Evolutionary conservation across 257 asterid genomes (phyloP).

Genomic region (Salvia hispanica): DNA sequence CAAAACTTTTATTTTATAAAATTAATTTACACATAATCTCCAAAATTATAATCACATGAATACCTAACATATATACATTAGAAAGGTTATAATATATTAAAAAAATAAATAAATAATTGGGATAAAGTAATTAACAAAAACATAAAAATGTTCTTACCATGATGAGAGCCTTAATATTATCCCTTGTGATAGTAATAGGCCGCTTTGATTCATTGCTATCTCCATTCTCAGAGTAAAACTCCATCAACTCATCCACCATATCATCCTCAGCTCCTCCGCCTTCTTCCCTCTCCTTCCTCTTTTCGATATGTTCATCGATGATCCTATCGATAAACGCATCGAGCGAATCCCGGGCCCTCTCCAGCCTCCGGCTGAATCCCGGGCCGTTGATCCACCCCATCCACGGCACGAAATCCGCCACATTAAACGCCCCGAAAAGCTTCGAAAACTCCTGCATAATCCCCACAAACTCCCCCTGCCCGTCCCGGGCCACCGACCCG

Average conservation of each 20-base stretch:
- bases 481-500: slow-evolving; percentile 59
- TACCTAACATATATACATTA: too few species aligned
- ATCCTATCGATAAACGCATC: slow-evolving; percentile 69
- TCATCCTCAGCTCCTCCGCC: slow-evolving; percentile 31
- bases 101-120: too few species aligned
- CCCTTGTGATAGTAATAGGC: slow-evolving; percentile 28
- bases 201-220: neutral
- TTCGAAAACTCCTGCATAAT: slow-evolving; percentile 71
- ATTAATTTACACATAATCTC: too few species aligned
- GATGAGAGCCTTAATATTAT: slow-evolving; percentile 46
- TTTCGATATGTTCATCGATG: slow-evolving; percentile 62
- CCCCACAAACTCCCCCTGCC: slow-evolving; percentile 62
- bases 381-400: slow-evolving; percentile 56
- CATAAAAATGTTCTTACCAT: slow-evolving; percentile 24
- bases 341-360: slow-evolving; percentile 57
- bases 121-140: neutral
- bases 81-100: too few species aligned
- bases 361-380: slow-evolving; percentile 39
- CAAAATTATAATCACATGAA: too few species aligned
- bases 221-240: slow-evolving; percentile 44
- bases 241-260: slow-evolving; percentile 78
- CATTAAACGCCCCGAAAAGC: slow-evolving; percentile 70
- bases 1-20: too few species aligned
- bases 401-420: slow-evolving; percentile 72
- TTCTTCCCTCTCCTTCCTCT: neutral